Evolutionary conservation across 1,284 basidiomycete species (phyloP).

Genomic region (Malassezia psittaci): DNA sequence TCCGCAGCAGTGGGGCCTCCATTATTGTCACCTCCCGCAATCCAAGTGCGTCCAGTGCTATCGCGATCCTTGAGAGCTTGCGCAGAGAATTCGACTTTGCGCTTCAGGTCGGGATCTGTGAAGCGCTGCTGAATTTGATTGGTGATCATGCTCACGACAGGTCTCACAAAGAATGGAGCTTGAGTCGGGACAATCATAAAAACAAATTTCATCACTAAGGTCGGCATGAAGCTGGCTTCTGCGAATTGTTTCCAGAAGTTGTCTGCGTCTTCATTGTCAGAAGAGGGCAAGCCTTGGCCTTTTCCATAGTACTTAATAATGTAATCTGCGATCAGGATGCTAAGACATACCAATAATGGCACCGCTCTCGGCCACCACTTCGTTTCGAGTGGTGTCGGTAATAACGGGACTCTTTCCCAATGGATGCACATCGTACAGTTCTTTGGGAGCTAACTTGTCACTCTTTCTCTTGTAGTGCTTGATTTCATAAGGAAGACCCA

Average conservation of each 20-base stretch:
- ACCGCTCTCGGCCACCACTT: slow-evolving; percentile 41
- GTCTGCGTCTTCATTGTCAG: slow-evolving; percentile 31
- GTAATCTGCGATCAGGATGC: slow-evolving; percentile 20
- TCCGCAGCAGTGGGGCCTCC: slow-evolving; percentile 43
- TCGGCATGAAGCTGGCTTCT: slow-evolving; percentile 41
- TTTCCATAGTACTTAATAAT: slow-evolving; percentile 42
- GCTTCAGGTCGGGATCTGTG: slow-evolving; percentile 33
- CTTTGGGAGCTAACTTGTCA: slow-evolving; percentile 29
- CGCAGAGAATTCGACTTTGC: slow-evolving; percentile 25
- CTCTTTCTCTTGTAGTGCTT: slow-evolving; percentile 35
- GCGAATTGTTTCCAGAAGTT: slow-evolving; percentile 41
- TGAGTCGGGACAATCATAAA: slow-evolving; percentile 33
- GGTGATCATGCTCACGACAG: slow-evolving; percentile 31
- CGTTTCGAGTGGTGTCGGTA: slow-evolving; percentile 30
- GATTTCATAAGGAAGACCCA: slow-evolving; percentile 39
- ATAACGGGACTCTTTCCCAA: slow-evolving; percentile 44
- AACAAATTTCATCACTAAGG: slow-evolving; percentile 35
- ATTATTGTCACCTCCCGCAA: slow-evolving; percentile 42
- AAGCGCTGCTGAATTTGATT: slow-evolving; percentile 22
- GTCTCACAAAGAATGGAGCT: slow-evolving; percentile 41
- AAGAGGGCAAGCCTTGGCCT: slow-evolving; percentile 23
- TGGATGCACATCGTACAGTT: slow-evolving; percentile 34
- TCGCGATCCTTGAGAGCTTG: slow-evolving; percentile 26
- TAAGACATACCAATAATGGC: slow-evolving; percentile 31
- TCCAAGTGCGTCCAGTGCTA: slow-evolving; percentile 24